phyloP scores from a whole-genome alignment of 2,329 filamentous ascomycete species.

The Bipolaris victoriae region DNA sequence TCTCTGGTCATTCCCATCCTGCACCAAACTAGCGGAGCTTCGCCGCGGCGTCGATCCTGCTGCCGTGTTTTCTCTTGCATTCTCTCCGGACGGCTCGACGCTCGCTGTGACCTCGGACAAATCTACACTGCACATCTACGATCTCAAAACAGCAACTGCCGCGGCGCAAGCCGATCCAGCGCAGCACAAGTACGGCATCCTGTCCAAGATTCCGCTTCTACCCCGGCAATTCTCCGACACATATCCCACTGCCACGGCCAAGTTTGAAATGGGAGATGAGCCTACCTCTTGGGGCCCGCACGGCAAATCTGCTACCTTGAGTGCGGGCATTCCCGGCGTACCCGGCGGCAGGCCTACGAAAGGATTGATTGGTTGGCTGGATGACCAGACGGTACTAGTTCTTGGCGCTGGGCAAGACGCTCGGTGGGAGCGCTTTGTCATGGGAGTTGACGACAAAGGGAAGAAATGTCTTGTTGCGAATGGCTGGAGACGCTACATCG shows the following conservation, averaged over 20 bases:
- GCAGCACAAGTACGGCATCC: slow-evolving; percentile 75
- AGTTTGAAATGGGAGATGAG: slow-evolving; percentile 85
- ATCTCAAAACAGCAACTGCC: slow-evolving; percentile 62
- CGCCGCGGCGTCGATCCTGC: slow-evolving; percentile 89
- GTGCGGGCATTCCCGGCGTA: slow-evolving; percentile 58
- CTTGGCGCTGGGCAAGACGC: slow-evolving; percentile 80
- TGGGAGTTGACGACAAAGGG: slow-evolving; percentile 64
- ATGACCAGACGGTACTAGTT: slow-evolving; percentile 75
- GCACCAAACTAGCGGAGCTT: slow-evolving; percentile 81
- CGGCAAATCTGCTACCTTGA: slow-evolving; percentile 44
- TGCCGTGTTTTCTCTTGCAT: slow-evolving; percentile 83
- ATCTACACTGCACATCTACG: slow-evolving; percentile 92
- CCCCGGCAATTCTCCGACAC: slow-evolving; percentile 87
- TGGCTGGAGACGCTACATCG: slow-evolving; percentile 16
- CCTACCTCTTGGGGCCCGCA: slow-evolving; percentile 44
- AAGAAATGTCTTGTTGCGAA: slow-evolving; percentile 6
- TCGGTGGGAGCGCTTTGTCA: slow-evolving; percentile 81
- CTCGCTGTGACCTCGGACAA: slow-evolving; percentile 96
- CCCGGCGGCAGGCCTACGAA: slow-evolving; percentile 70
- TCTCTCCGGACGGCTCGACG: slow-evolving; percentile 79
- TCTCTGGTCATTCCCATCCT: slow-evolving; percentile 80
- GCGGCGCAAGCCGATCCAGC: slow-evolving; percentile 24
- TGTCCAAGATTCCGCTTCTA: slow-evolving; percentile 82
- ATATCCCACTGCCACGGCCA: slow-evolving; percentile 81
- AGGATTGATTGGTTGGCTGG: slow-evolving; percentile 83